phyloP scores from a whole-genome alignment of 495 filamentous ascomycete species.

The Amphirosellinia nigrospora region DNA sequence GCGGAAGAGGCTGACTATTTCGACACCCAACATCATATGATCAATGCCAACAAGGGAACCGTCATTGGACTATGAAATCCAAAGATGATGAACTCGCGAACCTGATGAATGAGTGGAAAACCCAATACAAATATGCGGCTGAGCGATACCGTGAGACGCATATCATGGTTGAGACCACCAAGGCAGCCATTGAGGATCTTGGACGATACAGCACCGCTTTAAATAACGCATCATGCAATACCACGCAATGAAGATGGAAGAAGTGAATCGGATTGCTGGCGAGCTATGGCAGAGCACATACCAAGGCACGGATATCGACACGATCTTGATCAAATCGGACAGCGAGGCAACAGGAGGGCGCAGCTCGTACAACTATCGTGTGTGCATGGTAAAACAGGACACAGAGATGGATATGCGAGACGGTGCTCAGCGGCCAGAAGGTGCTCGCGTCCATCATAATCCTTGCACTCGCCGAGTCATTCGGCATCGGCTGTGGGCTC shows the following conservation, averaged over 20 bases:
- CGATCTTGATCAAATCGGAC: slow-evolving; percentile 91
- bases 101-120: slow-evolving; percentile 76
- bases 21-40: slow-evolving; percentile 64
- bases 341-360: slow-evolving; percentile 76
- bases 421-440: slow-evolving; percentile 94
- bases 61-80: slow-evolving; percentile 73
- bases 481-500: slow-evolving; percentile 93
- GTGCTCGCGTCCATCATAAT: slow-evolving; percentile 98
- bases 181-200: slow-evolving; percentile 89
- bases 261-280: slow-evolving; percentile 92
- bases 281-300: slow-evolving; percentile 98
- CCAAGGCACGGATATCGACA: slow-evolving; percentile 96
- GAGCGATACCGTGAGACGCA: slow-evolving; percentile 83
- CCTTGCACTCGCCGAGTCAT: slow-evolving; percentile 94
- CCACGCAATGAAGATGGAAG: slow-evolving; percentile 95
- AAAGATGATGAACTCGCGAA: slow-evolving; percentile 80
- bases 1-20: slow-evolving; percentile 67
- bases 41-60: slow-evolving; percentile 55
- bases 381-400: slow-evolving; percentile 97
- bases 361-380: slow-evolving; percentile 94
- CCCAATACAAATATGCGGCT: slow-evolving; percentile 85
- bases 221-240: slow-evolving; percentile 95
- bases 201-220: slow-evolving; percentile 78
- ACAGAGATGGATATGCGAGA: slow-evolving; percentile 99
- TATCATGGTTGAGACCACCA: slow-evolving; percentile 90